Base-by-base conservation (phyloP, 2,329 filamentous ascomycete species). In the Aspergillus sp. region DNA sequence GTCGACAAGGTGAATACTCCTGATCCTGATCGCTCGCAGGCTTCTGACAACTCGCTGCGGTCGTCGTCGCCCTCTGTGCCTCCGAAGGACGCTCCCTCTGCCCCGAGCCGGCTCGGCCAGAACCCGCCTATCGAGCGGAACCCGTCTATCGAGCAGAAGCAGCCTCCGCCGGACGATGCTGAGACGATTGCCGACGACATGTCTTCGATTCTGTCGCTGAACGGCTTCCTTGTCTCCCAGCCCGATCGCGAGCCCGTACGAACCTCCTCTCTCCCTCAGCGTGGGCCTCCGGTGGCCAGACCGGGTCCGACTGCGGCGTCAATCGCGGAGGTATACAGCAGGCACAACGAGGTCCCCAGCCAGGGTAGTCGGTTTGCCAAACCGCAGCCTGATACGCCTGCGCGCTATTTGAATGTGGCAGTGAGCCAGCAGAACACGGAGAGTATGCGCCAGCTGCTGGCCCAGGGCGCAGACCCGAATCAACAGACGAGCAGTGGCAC, bases 401-500 rank as follows among this genome's bases (percentile, higher is more conserved):
- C 8, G 27, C 27, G 27, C 1, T 31, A 31, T 31, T 31, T 31
- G 27, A 31, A 31, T 31, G 27, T 31, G 15, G 82, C 84, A 1
- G 73, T 86, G 12, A 60, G 78, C 31, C 74, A 76, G 43, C 77
- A 77, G 17, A 84, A 87, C 55, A 63, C 76, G 0, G 84, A 86
- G 69, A 79, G 74, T 40, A 72, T 86, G 21, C 81, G 84, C 0
- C 71, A 86, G 0, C 73, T 87, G 2, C 77, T 87, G 1, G 27
- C 27, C 3, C 27, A 31, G 1, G 37, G 43, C 12, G 43, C 43
- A 23, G 19, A 87, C 58, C 71, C 82, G 19, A 84, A 85, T 64
- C 73, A 80, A 17, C 61, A 81, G 21, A 83, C 83, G 9, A 31
- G 27, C 11, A 81, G 80, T 19, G 85, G 84, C n/a, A 82, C 85